These are phyloP conservation scores for Diplodia mutila DNA, from an alignment of 2,329 filamentous ascomycete genomes.

Conservation along the genomic window DNA sequence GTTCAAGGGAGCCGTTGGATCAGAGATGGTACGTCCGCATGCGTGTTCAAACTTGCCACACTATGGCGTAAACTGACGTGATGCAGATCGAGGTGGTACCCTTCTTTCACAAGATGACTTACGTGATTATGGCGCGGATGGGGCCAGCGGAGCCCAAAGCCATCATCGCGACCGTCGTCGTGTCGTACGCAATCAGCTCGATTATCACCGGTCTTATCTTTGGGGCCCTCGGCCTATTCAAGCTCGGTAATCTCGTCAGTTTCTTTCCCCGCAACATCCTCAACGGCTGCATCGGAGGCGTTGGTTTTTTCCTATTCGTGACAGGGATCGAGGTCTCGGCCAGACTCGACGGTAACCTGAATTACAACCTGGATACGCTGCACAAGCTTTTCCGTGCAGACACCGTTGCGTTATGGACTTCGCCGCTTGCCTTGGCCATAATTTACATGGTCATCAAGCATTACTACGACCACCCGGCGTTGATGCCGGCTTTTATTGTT, in stretches of 20 bases:
- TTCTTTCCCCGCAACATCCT: slow-evolving; percentile 97
- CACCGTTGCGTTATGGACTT: slow-evolving; percentile 80
- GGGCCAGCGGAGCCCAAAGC: slow-evolving; percentile 80
- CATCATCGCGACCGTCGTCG: slow-evolving; percentile 91
- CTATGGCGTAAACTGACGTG: slow-evolving; percentile 19
- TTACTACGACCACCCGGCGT: slow-evolving; percentile 77
- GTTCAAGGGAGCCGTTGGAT: slow-evolving; percentile 89
- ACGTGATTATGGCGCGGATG: slow-evolving; percentile 77
- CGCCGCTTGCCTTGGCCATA: slow-evolving; percentile 76
- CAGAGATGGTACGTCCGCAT: slow-evolving; percentile 71
- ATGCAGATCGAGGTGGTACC: slow-evolving; percentile 91
- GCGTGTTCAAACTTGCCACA: background rate
- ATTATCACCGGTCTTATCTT: slow-evolving; percentile 90
- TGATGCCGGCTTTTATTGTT: slow-evolving; percentile 86
- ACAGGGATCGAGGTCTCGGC: slow-evolving; percentile 95
- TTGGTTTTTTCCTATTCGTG: slow-evolving; percentile 90
- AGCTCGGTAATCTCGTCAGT: slow-evolving; percentile 87
- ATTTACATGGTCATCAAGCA: slow-evolving; percentile 76
- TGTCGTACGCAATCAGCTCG: slow-evolving; percentile 86
- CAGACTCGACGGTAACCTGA: slow-evolving; percentile 79
- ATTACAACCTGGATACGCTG: slow-evolving; percentile 78
- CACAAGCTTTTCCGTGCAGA: slow-evolving; percentile 72
- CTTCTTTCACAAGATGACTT: slow-evolving; percentile 98
- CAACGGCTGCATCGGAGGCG: slow-evolving; percentile 95
- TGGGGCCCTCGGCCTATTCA: slow-evolving; percentile 84